phyloP scores from a whole-genome alignment of 768 basidiomycete species.

The Coprinopsis cinerea region DNA sequence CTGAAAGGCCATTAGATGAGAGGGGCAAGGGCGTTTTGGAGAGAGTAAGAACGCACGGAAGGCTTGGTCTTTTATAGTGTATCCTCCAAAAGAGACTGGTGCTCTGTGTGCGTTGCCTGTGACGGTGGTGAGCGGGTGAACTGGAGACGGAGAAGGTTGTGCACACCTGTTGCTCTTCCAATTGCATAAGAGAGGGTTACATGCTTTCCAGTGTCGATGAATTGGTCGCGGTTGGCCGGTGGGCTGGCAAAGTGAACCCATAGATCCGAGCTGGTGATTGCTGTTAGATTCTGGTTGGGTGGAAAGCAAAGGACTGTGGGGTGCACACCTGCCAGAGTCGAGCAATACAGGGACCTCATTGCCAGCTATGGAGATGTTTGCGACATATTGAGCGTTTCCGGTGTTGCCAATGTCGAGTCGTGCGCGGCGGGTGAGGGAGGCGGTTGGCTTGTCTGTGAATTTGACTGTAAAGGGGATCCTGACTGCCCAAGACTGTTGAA shows the following conservation, averaged over 20 bases:
- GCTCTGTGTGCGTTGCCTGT: conserved; percentile 42
- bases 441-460: conserved; percentile 17
- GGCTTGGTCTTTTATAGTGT: conserved; percentile 57
- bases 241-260: conserved; percentile 49
- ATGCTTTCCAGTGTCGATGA: conserved; percentile 51
- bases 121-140: background rate
- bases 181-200: conserved; percentile 63
- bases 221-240: conserved; percentile 35
- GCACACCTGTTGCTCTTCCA: conserved; percentile 55
- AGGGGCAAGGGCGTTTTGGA: conserved; percentile 4
- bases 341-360: conserved; percentile 52
- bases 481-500: conserved; percentile 25
- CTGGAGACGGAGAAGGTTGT: background rate
- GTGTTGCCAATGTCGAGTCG: conserved; percentile 52
- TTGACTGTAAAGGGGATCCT: conserved; percentile 35
- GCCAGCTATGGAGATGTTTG: conserved; percentile 66
- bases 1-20: conserved; percentile 26
- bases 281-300: background rate
- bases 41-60: conserved; percentile 43
- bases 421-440: conserved; percentile 25
- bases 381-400: conserved; percentile 68
- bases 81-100: conserved; percentile 47
- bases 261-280: conserved; percentile 54
- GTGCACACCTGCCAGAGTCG: conserved; percentile 68
- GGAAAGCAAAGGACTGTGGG: background rate